Evolutionary conservation across 805 yeast species (phyloP).

Genomic region (Spathaspora hagerdaliae): DNA sequence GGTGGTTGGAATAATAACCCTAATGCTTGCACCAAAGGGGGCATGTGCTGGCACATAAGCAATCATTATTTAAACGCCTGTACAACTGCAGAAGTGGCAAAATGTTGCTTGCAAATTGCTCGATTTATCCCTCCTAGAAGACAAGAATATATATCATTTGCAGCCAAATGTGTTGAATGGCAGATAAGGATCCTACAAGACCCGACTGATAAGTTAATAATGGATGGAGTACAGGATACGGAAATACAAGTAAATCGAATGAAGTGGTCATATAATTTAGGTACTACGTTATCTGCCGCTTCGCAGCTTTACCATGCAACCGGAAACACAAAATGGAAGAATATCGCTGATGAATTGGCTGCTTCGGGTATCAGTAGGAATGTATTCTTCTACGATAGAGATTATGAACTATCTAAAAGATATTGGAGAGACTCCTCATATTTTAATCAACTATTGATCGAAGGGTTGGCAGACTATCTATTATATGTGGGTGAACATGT

Average conservation of each 20-base stretch:
- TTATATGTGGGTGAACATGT: constrained; percentile 43
- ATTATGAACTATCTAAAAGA: constrained; percentile 49
- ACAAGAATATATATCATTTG: constrained; percentile 49
- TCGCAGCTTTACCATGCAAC: constrained; percentile 49
- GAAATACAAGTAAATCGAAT: constrained; percentile 40
- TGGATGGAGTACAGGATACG: constrained; percentile 56
- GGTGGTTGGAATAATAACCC: constrained; percentile 56
- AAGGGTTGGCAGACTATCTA: constrained; percentile 65
- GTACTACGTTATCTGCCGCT: constrained; percentile 58
- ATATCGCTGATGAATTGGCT: constrained; percentile 46
- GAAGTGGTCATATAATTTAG: constrained; percentile 68
- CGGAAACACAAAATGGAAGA: constrained; percentile 46
- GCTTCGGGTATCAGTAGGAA: constrained; percentile 56
- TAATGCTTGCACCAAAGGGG: constrained; percentile 47
- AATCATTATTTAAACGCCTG: constrained; percentile 61
- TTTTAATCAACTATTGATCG: constrained; percentile 60
- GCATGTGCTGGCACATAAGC: constrained; percentile 63
- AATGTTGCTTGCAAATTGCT: constrained; percentile 56
- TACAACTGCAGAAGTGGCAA: constrained; percentile 65
- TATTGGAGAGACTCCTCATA: constrained; percentile 64
- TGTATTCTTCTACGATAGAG: constrained; percentile 60
- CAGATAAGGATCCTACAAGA: constrained; percentile 49
- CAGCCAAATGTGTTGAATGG: constrained; percentile 59
- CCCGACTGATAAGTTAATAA: constrained; percentile 49
- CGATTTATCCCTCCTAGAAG: constrained; percentile 48